A percentile compares a stretch with the other conserved stretches of the same genome.
phyloP scores from a whole-genome alignment of 202 grass and related monocot genomes.

The Elaeis oleifera region DNA sequence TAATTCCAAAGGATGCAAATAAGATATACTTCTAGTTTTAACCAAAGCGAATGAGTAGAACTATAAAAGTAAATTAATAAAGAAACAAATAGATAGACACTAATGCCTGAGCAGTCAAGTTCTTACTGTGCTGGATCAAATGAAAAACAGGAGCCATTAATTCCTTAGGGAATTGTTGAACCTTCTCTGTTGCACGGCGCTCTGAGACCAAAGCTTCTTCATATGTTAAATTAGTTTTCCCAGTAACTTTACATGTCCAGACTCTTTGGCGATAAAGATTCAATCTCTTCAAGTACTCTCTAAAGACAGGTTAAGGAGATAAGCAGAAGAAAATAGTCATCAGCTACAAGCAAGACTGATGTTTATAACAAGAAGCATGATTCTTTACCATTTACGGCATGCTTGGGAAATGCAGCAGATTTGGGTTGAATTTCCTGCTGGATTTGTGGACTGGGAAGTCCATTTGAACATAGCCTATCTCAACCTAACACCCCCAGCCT shows the following conservation, averaged over 20 bases:
- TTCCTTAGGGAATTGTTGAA: constrained; percentile 63
- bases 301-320: constrained; percentile 52
- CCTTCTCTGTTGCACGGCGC: constrained; percentile 58
- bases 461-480: too few species aligned
- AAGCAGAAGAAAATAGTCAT: constrained; percentile 17
- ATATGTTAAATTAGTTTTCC: constrained; percentile 83
- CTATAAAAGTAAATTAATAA: constrained; percentile 7
- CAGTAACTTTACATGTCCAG: constrained; percentile 72
- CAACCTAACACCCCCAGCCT: too few species aligned
- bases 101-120: not conserved
- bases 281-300: constrained; percentile 73
- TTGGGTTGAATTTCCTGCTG: too few species aligned
- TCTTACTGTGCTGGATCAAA: constrained; percentile 82
- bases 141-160: constrained; percentile 52
- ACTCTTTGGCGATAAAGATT: constrained; percentile 67
- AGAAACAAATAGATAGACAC: too few species aligned
- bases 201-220: constrained; percentile 87
- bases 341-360: not conserved
- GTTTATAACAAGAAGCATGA: not conserved
- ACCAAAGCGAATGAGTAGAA: constrained; percentile 5
- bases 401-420: too few species aligned
- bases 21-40: not conserved
- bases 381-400: too few species aligned
- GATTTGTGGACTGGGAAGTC: too few species aligned
- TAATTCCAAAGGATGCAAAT: constrained; percentile 12